These are phyloP conservation scores for Claviceps capensis DNA, from an alignment of 2,329 filamentous ascomycete species.

Conservation along the genomic window DNA sequence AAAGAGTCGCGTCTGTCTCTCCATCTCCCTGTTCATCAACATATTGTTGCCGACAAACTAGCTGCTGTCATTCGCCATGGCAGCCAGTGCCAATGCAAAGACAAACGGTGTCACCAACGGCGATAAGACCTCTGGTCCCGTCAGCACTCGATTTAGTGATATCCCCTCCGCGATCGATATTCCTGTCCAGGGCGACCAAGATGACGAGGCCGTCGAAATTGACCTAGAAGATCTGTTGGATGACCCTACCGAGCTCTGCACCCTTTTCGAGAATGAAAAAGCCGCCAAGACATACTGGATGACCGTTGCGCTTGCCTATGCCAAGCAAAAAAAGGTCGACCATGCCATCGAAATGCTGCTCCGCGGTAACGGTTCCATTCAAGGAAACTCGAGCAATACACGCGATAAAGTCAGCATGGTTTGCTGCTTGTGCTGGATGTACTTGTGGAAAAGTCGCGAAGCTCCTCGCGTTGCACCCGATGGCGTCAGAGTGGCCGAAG, in stretches of 20 bases:
- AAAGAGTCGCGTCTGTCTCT: constrained; percentile 16
- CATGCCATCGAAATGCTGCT: constrained; percentile 63
- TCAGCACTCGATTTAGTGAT: constrained; percentile 47
- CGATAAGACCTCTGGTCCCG: constrained; percentile 19
- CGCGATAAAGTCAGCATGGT: constrained; percentile 79
- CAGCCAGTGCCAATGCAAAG: constrained; percentile 28
- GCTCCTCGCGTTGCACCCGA: constrained; percentile 52
- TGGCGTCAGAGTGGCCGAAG: constrained; percentile 50
- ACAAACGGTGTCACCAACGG: constrained; percentile 30
- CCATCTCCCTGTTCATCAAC: background rate
- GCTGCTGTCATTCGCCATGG: constrained; percentile 22
- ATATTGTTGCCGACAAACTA: background rate
- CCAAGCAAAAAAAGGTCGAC: constrained; percentile 88
- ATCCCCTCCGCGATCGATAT: constrained; percentile 54
- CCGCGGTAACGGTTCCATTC: constrained; percentile 58
- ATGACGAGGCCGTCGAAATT: constrained; percentile 75
- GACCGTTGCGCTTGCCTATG: constrained; percentile 91
- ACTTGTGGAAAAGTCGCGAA: constrained; percentile 76
- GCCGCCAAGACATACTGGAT: constrained; percentile 93
- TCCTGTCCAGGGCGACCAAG: constrained; percentile 48
- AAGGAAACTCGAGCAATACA: constrained; percentile 54
- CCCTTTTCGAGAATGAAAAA: constrained; percentile 84
- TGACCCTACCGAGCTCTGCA: constrained; percentile 89
- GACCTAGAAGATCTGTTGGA: constrained; percentile 83
- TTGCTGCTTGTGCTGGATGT: constrained; percentile 79